A percentile compares a stretch with the other conserved stretches of the same genome.
Conservation (phyloP, 2,329 filamentous ascomycete species). For the Eutypella sp. region DNA sequence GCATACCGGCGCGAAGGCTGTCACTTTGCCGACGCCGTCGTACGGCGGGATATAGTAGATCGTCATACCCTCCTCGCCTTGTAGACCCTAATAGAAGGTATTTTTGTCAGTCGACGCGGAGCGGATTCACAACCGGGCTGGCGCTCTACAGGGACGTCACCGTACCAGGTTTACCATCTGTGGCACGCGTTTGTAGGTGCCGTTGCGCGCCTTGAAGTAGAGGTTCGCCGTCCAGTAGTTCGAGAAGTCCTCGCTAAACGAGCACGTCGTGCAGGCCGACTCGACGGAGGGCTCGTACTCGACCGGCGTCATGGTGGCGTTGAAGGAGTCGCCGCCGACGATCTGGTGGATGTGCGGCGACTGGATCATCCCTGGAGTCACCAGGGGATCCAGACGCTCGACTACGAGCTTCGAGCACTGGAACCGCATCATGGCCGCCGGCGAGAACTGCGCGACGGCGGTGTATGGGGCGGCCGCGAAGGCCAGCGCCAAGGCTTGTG, state of each 20-base stretch:
- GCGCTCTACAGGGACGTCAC: background rate
- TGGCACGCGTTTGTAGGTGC: slow-evolving; percentile 19
- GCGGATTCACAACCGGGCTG: no score
- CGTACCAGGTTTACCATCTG: slow-evolving; percentile 20
- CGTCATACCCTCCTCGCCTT: slow-evolving; percentile 16
- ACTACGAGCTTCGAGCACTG: slow-evolving; percentile 21
- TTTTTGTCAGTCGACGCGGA: background rate
- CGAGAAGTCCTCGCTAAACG: slow-evolving; percentile 20
- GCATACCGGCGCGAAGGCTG: slow-evolving; percentile 19
- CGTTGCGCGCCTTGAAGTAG: slow-evolving; percentile 21
- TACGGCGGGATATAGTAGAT: slow-evolving; percentile 22
- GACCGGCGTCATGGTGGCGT: slow-evolving; percentile 15
- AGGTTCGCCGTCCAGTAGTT: slow-evolving; percentile 23
- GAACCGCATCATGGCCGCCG: slow-evolving; percentile 18
- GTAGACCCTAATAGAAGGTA: slow-evolving; percentile 6
- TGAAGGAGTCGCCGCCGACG: slow-evolving; percentile 20
- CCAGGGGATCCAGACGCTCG: slow-evolving; percentile 21
- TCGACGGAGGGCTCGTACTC: slow-evolving; percentile 14
- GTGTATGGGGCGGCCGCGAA: slow-evolving; percentile 14
- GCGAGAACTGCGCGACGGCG: slow-evolving; percentile 14
- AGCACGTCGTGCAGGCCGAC: slow-evolving; percentile 20
- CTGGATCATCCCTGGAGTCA: slow-evolving; percentile 16
- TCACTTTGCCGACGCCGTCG: slow-evolving; percentile 16
- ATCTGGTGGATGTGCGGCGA: slow-evolving; percentile 21
- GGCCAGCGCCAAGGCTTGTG: slow-evolving; percentile 8